A percentile compares a stretch with the other conserved stretches of the same genome.
phyloP scores from a whole-genome alignment of 2,329 filamentous ascomycete genomes.

The Ascochyta lentis region DNA sequence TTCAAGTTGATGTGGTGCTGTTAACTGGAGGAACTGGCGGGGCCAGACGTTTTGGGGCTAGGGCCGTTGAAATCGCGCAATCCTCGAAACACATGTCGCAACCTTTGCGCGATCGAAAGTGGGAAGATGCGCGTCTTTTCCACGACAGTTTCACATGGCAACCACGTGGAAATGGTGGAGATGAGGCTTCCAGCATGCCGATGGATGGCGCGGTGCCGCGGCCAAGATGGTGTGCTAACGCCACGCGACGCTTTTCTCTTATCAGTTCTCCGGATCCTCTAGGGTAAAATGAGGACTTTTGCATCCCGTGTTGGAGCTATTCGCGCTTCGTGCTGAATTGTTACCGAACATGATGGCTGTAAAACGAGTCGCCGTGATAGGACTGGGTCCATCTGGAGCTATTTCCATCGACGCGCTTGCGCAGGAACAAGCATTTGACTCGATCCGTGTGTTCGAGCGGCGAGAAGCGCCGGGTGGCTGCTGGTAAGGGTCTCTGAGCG shows the following conservation, averaged over 20 bases:
- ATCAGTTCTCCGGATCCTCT: slow-evolving; percentile 5
- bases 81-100: slow-evolving; percentile 29
- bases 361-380: slow-evolving; percentile 64
- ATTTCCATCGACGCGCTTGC: slow-evolving; percentile 67
- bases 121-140: slow-evolving; percentile 4
- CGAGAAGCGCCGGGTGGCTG: slow-evolving; percentile 66
- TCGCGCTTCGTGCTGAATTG: not conserved
- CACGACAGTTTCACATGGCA: not conserved
- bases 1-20: not conserved
- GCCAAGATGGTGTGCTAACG: slow-evolving; percentile 2
- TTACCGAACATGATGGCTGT: slow-evolving; percentile 15
- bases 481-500: slow-evolving; percentile 56
- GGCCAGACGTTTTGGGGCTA: slow-evolving; percentile 17
- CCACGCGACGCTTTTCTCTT: slow-evolving; percentile 9
- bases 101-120: slow-evolving; percentile 11
- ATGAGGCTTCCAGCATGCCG: not conserved
- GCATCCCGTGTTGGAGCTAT: not conserved
- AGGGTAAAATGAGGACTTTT: not conserved
- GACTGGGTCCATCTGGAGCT: slow-evolving; percentile 66
- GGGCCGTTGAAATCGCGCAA: slow-evolving; percentile 29
- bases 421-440: slow-evolving; percentile 65
- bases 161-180: not conserved
- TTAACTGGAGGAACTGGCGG: slow-evolving; percentile 11
- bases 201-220: not conserved
- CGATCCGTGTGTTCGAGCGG: slow-evolving; percentile 68